These are phyloP conservation scores for Sclerotinia sclerotiorum DNA, from an alignment of 2,329 filamentous ascomycete species.

Conservation along the genomic window DNA sequence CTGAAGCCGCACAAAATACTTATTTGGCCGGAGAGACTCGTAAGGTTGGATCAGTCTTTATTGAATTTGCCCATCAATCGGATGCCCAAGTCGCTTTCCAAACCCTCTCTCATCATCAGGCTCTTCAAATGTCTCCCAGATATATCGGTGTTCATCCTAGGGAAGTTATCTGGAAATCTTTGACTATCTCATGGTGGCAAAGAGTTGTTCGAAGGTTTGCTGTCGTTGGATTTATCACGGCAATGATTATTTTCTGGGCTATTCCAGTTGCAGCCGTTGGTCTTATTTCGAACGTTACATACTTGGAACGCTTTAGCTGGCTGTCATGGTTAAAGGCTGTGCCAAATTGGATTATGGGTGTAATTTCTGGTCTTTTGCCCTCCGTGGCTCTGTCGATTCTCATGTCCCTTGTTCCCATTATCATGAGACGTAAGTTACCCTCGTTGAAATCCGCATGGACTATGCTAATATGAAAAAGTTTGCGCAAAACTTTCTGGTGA, in stretches of 20 bases:
- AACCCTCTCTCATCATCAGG: constrained; percentile 80
- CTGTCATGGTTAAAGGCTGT: constrained; percentile 72
- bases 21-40: constrained; percentile 66
- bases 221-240: constrained; percentile 70
- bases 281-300: constrained; percentile 79
- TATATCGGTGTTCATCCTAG: constrained; percentile 78
- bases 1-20: constrained; percentile 64
- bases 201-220: constrained; percentile 69
- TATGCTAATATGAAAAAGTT: constrained; percentile 46
- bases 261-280: constrained; percentile 76
- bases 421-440: constrained; percentile 66
- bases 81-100: constrained; percentile 87
- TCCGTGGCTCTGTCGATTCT: constrained; percentile 75
- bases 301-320: constrained; percentile 64
- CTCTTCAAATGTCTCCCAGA: constrained; percentile 78
- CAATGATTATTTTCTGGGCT: constrained; percentile 84
- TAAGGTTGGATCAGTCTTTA: constrained; percentile 68
- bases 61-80: constrained; percentile 81
- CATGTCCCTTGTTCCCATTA: constrained; percentile 80
- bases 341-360: constrained; percentile 70
- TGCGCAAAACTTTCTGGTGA: constrained; percentile 79
- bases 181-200: constrained; percentile 86
- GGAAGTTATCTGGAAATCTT: constrained; percentile 85
- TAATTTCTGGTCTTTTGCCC: constrained; percentile 83
- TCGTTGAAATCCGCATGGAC: not conserved